A percentile compares a stretch with the other conserved stretches of the same genome.
Conservation (phyloP, 2,329 filamentous ascomycete species). For the Alternaria ventricosa region DNA sequence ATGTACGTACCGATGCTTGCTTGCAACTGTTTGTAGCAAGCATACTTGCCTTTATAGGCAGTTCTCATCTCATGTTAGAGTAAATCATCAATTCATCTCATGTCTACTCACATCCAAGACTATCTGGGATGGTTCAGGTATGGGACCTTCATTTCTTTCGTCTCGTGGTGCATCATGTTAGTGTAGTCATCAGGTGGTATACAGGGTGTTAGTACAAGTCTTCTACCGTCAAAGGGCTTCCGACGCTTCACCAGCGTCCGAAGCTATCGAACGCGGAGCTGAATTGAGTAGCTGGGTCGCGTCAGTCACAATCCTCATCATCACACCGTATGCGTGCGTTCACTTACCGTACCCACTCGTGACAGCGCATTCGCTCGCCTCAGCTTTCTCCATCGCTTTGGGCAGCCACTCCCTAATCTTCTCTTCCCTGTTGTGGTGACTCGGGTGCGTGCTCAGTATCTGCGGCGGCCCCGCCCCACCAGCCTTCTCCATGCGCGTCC, state of each 20-base stretch:
- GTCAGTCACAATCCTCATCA: not conserved
- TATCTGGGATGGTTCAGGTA: not conserved
- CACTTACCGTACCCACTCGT: conserved; percentile 29
- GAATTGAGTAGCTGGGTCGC: conserved; percentile 12
- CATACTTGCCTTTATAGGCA: not conserved
- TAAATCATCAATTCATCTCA: not conserved
- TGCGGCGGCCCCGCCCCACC: conserved; percentile 65
- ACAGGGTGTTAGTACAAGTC: not conserved
- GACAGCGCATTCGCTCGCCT: conserved; percentile 38
- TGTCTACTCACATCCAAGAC: not conserved
- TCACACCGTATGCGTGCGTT: not conserved
- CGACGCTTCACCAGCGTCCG: conserved; percentile 13
- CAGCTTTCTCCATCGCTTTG: conserved; percentile 49
- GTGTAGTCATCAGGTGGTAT: not conserved
- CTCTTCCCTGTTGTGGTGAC: conserved; percentile 68
- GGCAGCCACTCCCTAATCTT: conserved; percentile 67
- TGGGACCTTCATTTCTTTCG: not conserved
- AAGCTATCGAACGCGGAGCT: conserved; percentile 16
- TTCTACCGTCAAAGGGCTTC: not conserved
- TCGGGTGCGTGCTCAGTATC: conserved; percentile 79
- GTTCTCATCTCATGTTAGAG: not conserved
- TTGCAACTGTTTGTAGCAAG: not conserved
- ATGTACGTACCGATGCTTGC: not conserved
- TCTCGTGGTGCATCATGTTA: not conserved
- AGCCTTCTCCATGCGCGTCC: conserved; percentile 65